Evolutionary conservation across 1,284 basidiomycete species (phyloP), one percentile per base, ranked within the genome.

Genomic region (Stereum hirsutum): DNA sequence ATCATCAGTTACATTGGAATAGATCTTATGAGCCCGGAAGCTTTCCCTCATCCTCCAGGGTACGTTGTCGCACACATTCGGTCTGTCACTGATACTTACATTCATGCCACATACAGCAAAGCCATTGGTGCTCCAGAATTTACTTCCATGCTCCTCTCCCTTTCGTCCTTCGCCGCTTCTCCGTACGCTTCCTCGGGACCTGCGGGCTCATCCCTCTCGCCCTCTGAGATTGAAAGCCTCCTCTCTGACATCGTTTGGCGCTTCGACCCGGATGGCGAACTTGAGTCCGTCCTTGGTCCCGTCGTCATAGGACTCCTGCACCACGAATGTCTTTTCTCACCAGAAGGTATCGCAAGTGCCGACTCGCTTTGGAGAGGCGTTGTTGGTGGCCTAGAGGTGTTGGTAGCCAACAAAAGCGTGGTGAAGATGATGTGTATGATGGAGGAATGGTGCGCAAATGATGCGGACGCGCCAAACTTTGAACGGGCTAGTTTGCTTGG

Each of bases 1-100:
- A 63, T 99, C 43, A 78, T 97, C 48, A 92, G 89, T 42, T 99
- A 99, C 61, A 77, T 84, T 11, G 94, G 94, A 6, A 73, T 98
- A 46, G 86, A 81, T 12, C 66, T 99, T 7, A 90, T 95, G 62
- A 92, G 94, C 48, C 89, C 94, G 0, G 81, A 79, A 35, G 94
- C 98, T 87, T 98, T 99, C 53, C 88, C 91, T 38, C 89, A 93
- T 56, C 90, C 93, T 0, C 51, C 62, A 46, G 75, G 75, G 80
- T 88, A 61, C 25, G 81, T 72, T 6, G 36, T 42, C 10, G 20
- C 19, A 39, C 46, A 39, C 34, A 30, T 19, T 38, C n/a, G 19
- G 23, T 35, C 39, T 21, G n/a, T 24, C 28, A 25, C 41, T 43
- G 46, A 46, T 46, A 48, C 27, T 26, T 26, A 12, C 24, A 21